Base-by-base conservation (phyloP, 495 filamentous ascomycete species). In the Corynascus novoguineensis region DNA sequence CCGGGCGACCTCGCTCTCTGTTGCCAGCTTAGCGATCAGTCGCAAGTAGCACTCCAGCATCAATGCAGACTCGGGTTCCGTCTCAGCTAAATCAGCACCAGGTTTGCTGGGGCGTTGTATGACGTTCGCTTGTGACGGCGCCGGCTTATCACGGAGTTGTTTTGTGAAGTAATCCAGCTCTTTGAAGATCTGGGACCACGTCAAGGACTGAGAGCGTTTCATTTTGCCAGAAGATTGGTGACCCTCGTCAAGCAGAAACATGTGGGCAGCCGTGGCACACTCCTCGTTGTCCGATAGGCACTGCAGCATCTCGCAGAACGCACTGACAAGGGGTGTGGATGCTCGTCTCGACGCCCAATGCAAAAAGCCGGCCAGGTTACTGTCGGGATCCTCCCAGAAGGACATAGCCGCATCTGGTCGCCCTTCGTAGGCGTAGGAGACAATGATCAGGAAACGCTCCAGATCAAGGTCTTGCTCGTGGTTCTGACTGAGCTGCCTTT, bases 41-140 rank as follows among this genome's bases (percentile, higher is more conserved):
- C 91, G 83, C 35, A 99, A 77, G 65, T 96, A 96, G 60, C 88
- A 90, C 65, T 96, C 90, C 29, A 97, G 76, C 89, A 97, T 96
- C 63, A 93, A 83, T 15, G 83, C 82, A 45, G 86, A 88, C 68
- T 98, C 95, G 22, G 89, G 90, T 66, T 95, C 86, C n/a, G 80
- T 77, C 57, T 89, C 86, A 22, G 73, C 69, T 55, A 71, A 69
- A 34, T 81, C 78, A 31, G 63, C 68, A 48, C 69, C 70, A 22
- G 78, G 74, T 61, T 87, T 87, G 53, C 80, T 76, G 3, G 77
- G 68, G 53, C 82, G 82, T 50, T 83, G 75, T 21, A 57, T 38
- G n/a, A 78, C 66, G 8, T 78, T 65, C 22, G 76, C 73, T 53
- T 85, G 85, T 4, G 80, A 66, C 32, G 68, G 74, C 48, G 63